A percentile compares a stretch with the other conserved stretches of the same genome.
Conservation (phyloP, 352 stramenopile genomes). For the Globisporangium spinosum region DNA sequence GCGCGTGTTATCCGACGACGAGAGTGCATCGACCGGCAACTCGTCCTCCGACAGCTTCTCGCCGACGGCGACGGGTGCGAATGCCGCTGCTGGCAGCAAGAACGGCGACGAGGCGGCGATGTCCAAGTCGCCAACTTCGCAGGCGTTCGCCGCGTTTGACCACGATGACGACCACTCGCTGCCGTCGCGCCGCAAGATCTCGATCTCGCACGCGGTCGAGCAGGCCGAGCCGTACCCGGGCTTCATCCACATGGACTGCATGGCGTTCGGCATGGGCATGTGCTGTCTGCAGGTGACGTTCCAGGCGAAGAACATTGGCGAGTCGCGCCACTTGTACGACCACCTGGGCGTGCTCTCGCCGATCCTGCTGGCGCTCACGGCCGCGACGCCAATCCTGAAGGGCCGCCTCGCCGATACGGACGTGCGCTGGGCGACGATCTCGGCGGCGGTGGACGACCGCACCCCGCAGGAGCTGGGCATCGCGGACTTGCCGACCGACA, state of each 20-base stretch:
- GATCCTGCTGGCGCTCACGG: slow-evolving; percentile 98
- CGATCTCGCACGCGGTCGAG: slow-evolving; percentile 63
- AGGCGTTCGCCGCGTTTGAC: slow-evolving; percentile 39
- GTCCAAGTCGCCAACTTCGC: slow-evolving; percentile 67
- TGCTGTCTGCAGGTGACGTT: slow-evolving; percentile 99
- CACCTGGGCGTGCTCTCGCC: slow-evolving; percentile 98
- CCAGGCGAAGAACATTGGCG: slow-evolving; percentile 96
- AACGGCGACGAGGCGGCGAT: slow-evolving; percentile 41
- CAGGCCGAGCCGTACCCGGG: slow-evolving; percentile 76
- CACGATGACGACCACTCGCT: slow-evolving; percentile 30
- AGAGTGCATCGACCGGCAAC: slow-evolving; percentile 18
- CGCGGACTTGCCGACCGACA: slow-evolving; percentile 33
- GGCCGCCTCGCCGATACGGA: slow-evolving; percentile 91
- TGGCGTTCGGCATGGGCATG: slow-evolving; percentile 99
- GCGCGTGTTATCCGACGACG: slow-evolving; percentile 23
- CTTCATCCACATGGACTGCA: slow-evolving; percentile 99
- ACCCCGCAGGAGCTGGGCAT: slow-evolving; percentile 78
- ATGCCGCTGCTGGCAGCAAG: neutral
- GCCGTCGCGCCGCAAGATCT: slow-evolving; percentile 60
- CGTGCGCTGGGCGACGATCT: slow-evolving; percentile 96
- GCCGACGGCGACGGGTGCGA: slow-evolving; percentile 8
- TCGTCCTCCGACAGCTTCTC: slow-evolving; percentile 16
- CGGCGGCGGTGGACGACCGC: slow-evolving; percentile 95
- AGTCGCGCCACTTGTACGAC: slow-evolving; percentile 99
- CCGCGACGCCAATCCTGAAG: slow-evolving; percentile 97